Evolutionary conservation across 768 basidiomycete genomes (phyloP).

Genomic region (Tulasnella sp.): DNA sequence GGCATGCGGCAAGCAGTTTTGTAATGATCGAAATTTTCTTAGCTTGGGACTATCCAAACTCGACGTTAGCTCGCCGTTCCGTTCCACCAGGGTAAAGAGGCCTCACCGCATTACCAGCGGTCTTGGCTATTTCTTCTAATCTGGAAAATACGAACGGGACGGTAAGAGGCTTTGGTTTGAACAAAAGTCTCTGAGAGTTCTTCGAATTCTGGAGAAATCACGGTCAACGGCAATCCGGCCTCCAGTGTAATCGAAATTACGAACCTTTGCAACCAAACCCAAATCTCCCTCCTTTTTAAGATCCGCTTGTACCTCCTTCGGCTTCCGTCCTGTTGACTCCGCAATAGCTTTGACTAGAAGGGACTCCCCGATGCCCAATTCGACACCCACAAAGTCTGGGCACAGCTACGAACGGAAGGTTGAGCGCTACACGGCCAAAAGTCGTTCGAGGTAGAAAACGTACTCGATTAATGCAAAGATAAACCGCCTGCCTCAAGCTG

Average conservation of each 20-base stretch:
- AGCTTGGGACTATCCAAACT: slow-evolving; percentile 62
- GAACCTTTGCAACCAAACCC: slow-evolving; percentile 91
- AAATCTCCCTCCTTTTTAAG: slow-evolving; percentile 93
- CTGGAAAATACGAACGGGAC: slow-evolving; percentile 84
- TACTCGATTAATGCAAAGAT: slow-evolving; percentile 94
- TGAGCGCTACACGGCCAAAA: not conserved
- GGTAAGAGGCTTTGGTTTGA: slow-evolving; percentile 88
- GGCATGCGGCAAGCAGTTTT: slow-evolving; percentile 85
- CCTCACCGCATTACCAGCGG: slow-evolving; percentile 71
- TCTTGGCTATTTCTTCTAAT: slow-evolving; percentile 81
- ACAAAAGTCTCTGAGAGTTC: slow-evolving; percentile 85
- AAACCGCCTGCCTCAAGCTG: slow-evolving; percentile 79
- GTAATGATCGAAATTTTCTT: slow-evolving; percentile 95
- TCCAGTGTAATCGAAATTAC: slow-evolving; percentile 22
- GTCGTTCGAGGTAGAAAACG: slow-evolving; percentile 26
- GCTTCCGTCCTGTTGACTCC: slow-evolving; percentile 86
- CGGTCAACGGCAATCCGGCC: not conserved
- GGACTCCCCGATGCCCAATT: slow-evolving; percentile 94
- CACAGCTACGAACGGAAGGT: slow-evolving; percentile 51
- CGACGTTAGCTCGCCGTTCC: not conserved
- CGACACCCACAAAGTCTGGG: slow-evolving; percentile 91
- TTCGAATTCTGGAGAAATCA: slow-evolving; percentile 64
- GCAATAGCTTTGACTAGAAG: slow-evolving; percentile 91
- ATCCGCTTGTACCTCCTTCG: slow-evolving; percentile 76
- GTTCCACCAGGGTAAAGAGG: not conserved